These are phyloP conservation scores for Hemerocallis citrina DNA, from an alignment of 106 monocot genomes.

Conservation along the genomic window DNA sequence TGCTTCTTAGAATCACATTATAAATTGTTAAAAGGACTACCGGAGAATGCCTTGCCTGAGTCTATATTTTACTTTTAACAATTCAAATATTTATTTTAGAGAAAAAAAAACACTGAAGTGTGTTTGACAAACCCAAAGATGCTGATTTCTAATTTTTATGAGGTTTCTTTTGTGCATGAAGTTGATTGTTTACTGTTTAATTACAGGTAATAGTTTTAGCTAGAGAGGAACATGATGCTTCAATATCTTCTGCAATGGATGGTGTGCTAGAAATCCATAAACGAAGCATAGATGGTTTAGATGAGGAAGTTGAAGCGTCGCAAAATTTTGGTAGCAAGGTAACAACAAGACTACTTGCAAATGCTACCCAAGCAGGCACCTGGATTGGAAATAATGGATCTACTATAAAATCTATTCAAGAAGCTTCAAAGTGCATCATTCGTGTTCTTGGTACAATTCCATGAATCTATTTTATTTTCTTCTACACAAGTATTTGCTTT, in stretches of 20 bases:
- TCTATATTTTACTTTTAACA: too few relatives aligned
- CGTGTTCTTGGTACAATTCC: conserved; percentile 62
- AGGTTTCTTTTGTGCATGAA: neutral
- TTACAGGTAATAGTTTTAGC: conserved; percentile 80
- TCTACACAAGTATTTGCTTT: neutral
- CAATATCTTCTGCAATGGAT: conserved; percentile 85
- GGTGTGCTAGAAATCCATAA: conserved; percentile 85
- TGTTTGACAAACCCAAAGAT: neutral
- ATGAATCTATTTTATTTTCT: neutral
- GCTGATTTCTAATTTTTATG: neutral
- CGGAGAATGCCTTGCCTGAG: too few relatives aligned
- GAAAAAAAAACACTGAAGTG: too few relatives aligned
- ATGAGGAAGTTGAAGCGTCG: conserved; percentile 36
- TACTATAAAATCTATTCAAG: conserved; percentile 91
- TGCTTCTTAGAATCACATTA: too few relatives aligned
- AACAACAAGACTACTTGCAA: conserved; percentile 60
- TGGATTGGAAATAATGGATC: conserved; percentile 92
- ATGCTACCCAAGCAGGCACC: conserved; percentile 75
- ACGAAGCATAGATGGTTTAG: conserved; percentile 61
- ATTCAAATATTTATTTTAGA: too few relatives aligned
- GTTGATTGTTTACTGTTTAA: neutral
- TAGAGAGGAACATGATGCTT: conserved; percentile 69
- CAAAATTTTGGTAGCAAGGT: conserved; percentile 20
- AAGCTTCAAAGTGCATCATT: conserved; percentile 50
- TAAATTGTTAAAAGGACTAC: too few relatives aligned